Base-by-base conservation (phyloP, 805 yeast genomes). In the Lipomyces yamadae region DNA sequence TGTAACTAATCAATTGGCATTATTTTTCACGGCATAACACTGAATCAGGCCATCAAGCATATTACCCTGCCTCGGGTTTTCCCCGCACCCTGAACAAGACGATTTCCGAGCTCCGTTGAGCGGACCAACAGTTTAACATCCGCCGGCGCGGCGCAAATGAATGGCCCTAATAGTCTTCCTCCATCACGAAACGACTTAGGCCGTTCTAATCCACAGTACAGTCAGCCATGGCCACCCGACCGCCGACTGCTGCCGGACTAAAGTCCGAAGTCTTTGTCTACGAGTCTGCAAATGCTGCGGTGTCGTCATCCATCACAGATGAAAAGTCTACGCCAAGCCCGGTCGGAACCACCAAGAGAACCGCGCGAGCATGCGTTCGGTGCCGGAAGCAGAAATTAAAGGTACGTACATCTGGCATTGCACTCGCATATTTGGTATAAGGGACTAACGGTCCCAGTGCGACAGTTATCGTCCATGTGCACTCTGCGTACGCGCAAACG, bases 391-490 rank as follows among this genome's bases (percentile, higher is more conserved):
- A 67, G 52, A 67, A 67, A 56, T 66, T 67, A 32, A 67, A 67
- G 37, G 70, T 67, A 18, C 5, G 48, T 15, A 42, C n/a, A 32
- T 60, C 55, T 29, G 5, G 24, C 30, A 33, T 42, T n/a, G n/a
- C 54, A n/a, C 53, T 24, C 35, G 29, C n/a, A 10, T 39, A 1
- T 29, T 4, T 4, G 8, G 18, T 37, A 13, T 18, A 39, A 30
- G 39, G 39, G 48, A 7, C 48, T 42, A 5, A 50, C 34, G 11
- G 32, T 18, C 29, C 8, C 56, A 67, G 69, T 67, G 70, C 66
- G 70, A 67, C 33, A 33, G 60, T 39, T 67, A 67, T 29, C 66
- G 70, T n/a, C 70, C 70, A 2, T 67, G 70, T 42, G 69, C 70
- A 18, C 69, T 67, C 30, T 67, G 70, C 48, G 70, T 66, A 24